Evolutionary conservation across 129 eudicot genomes (phyloP), one percentile per base, ranked within the genome.

Genomic region (Flaveria robusta): DNA sequence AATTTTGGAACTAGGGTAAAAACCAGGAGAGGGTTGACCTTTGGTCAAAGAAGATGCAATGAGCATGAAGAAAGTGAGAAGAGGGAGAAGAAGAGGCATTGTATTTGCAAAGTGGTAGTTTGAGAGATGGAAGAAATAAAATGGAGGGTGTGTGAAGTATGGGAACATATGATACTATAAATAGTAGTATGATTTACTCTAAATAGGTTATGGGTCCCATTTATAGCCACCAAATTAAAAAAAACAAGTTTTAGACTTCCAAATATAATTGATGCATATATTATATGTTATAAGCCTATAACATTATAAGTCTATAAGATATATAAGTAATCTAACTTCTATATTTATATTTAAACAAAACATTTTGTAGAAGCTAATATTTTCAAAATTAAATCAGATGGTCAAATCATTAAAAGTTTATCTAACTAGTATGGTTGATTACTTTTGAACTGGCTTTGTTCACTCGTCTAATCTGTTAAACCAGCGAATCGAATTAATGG

Each of bases 1-100:
- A 26, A 90, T 67, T 73, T 85, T 83, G 3, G 96, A 88, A 55
- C 96, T 88, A 42, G 97, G 98, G 80, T 85, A 93, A 83, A 81
- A 91, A 50, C 97, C 98, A 10, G 96, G 93, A 22, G 97, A 88
- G 72, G 97, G 97, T 67, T 89, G 87, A 55, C 83, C 91, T 41
- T 76, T 85, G 81, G 81, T 74, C 50, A 74, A 71, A 41, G 78
- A 74, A 74, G 88, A 76, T 66, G 52, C 29, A 54, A 74, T 54
- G 76, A 85, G 26, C 71, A 83, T 54, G 66, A 71, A 83, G 60
- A 81, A 50, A 18, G 86, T 49, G 42, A 90, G 60, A 60, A 80
- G 50, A 70, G 65, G 81, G 18, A 86, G 18, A 47, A 81, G 18
- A 10, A 80, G 65, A 77, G 79, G 73, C 88, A 84, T 80, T 16